Conservation (phyloP, 164 flowering plant genomes). For the Saururus chinensis region DNA sequence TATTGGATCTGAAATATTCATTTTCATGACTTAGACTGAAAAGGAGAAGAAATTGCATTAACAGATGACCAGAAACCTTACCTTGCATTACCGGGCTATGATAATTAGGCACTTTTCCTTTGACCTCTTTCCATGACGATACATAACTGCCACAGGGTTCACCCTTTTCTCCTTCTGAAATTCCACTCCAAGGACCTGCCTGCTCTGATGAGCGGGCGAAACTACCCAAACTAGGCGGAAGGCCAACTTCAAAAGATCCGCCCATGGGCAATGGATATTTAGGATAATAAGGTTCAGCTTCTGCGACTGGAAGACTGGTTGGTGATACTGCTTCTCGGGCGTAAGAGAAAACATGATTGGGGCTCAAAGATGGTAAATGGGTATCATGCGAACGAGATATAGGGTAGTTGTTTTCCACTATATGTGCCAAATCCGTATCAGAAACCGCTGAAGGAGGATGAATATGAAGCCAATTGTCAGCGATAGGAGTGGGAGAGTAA, state of each 20-base stretch:
- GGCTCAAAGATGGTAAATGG: slow-evolving; percentile 2
- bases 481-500: not conserved
- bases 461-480: slow-evolving; percentile 6
- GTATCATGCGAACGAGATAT: not conserved
- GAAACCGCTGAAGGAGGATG: slow-evolving; percentile 5
- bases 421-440: not conserved
- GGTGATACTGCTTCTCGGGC: not conserved
- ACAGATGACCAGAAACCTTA: not conserved
- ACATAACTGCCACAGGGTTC: not conserved
- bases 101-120: not conserved
- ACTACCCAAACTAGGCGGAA: not conserved
- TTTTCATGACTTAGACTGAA: not conserved
- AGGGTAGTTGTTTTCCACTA: not conserved
- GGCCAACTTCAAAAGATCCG: not conserved
- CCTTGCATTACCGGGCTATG: slow-evolving; percentile 1
- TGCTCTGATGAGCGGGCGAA: not conserved
- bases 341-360: slow-evolving; percentile 1
- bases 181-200: slow-evolving; percentile 4
- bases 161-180: not conserved
- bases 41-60: not conserved
- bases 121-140: not conserved
- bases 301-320: not conserved
- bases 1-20: not conserved
- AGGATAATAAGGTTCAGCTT: slow-evolving; percentile 6
- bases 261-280: not conserved